Base-by-base conservation (phyloP, 345 rosid genomes). In the Syzygium aqueum region DNA sequence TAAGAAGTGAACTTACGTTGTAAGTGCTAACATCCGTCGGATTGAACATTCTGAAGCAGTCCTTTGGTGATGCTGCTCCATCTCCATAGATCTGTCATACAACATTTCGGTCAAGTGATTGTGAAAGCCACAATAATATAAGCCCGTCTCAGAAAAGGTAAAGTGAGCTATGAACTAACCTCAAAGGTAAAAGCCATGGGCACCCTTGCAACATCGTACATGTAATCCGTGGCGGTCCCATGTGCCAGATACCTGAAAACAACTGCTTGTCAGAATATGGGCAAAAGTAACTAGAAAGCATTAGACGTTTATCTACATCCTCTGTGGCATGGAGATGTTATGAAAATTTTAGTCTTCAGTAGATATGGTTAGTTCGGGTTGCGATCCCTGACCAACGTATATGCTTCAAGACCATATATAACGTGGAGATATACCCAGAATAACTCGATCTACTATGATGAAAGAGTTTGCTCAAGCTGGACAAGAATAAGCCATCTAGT, bases 181-280 rank as follows among this genome's bases (percentile, higher is more conserved):
- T 97, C 99, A 85, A 98, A 98, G 91, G 99, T 96, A 92, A 96
- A 98, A 86, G 99, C 96, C 99, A 96, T 95, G 40, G 99, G 99
- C 86, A 93, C 96, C 92, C 90, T 94, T 25, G 91, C 93, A 88
- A 96, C 89, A 40, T 96, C 98, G 57, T 94, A 96, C 93, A 98
- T 96, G 93, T 94, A 98, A 91, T 98, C 99, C 21, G 99, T 96
- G 84, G 99, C 98, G 49, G 99, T 96, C 82, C 99, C 99, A 88
- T 98, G 99, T 11, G 99, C 99, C 86, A 97, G 90, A 91, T 97
- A 96, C 95, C 99, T 97, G 90, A 73, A 73, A 21, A 73, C 49
- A 73, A 73, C 23, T 10, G 14, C 49, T 0, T 3, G 49, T 73
- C 80, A 73, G 80, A 73, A 37, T 22, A 19, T 73, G 49, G 0